These are phyloP conservation scores for Actinidia chinensis DNA, from an alignment of 179 eudicot species.

Conservation along the genomic window DNA sequence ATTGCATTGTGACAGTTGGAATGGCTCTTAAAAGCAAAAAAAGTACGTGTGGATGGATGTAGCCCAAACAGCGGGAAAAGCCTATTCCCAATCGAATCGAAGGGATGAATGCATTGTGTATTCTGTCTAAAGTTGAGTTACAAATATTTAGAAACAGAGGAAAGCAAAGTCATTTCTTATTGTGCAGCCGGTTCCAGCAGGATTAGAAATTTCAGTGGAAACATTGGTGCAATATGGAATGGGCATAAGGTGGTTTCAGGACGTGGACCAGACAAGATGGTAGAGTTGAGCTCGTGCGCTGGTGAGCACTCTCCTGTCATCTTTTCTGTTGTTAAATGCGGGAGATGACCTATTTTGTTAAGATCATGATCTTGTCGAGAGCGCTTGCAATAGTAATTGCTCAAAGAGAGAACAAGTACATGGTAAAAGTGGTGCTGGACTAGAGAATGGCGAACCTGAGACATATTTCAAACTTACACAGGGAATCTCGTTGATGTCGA, in stretches of 20 bases:
- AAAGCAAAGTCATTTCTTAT: constrained; percentile 28
- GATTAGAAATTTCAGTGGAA: constrained; percentile 36
- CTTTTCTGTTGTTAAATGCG: constrained; percentile 33
- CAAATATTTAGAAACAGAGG: constrained; percentile 31
- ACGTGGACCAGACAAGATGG: constrained; percentile 31
- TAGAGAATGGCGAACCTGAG: constrained; percentile 31
- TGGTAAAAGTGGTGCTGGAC: constrained; percentile 26
- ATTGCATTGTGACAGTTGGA: constrained; percentile 39
- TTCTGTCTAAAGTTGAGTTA: constrained; percentile 35
- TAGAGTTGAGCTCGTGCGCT: constrained; percentile 29
- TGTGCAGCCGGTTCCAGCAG: constrained; percentile 39
- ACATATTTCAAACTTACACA: neutral
- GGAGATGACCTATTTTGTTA: constrained; percentile 12
- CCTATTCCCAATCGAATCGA: constrained; percentile 29
- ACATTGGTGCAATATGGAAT: constrained; percentile 33
- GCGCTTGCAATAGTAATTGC: constrained; percentile 36
- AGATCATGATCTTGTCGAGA: constrained; percentile 37
- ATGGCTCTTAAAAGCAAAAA: constrained; percentile 30
- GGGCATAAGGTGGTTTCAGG: constrained; percentile 35
- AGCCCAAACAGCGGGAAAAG: constrained; percentile 22
- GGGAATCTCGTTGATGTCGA: neutral
- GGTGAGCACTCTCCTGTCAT: no score
- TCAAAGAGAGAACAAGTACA: constrained; percentile 26
- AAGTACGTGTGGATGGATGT: constrained; percentile 33
- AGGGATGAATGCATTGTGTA: constrained; percentile 41